Percentiles rank a stretch among this genome's conserved stretches.
These are phyloP conservation scores for Corrigiola litoralis DNA, from an alignment of 179 eudicot genomes.

Conservation along the genomic window DNA sequence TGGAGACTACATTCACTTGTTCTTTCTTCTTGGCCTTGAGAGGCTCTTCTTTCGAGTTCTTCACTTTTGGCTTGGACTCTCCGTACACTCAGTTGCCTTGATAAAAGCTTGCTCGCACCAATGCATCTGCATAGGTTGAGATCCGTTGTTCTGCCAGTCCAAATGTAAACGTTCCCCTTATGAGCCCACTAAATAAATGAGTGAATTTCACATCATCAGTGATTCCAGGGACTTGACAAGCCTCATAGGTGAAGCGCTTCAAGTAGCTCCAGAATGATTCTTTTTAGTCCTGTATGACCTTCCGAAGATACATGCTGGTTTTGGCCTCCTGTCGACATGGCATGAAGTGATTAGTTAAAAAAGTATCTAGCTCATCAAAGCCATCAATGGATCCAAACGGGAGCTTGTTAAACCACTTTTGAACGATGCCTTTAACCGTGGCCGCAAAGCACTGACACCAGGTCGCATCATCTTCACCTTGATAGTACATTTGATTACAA, in stretches of 20 bases:
- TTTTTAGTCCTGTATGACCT: neutral
- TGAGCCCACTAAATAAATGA: neutral
- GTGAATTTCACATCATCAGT: neutral
- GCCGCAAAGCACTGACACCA: neutral
- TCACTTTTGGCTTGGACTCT: no score
- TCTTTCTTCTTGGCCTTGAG: no score
- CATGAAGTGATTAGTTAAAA: neutral
- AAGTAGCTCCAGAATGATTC: neutral
- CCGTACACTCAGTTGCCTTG: neutral
- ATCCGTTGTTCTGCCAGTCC: neutral
- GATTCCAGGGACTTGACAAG: neutral
- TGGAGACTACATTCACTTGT: no score
- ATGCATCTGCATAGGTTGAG: neutral
- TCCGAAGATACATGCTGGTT: neutral
- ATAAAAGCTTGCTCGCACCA: neutral
- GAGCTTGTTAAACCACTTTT: neutral
- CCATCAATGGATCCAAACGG: neutral
- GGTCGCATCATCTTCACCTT: neutral
- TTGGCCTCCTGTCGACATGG: neutral
- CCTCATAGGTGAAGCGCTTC: neutral
- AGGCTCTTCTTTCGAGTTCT: no score
- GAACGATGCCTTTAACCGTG: neutral
- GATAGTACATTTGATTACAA: neutral
- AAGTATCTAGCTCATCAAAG: neutral
- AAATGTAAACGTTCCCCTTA: neutral